A percentile compares a stretch with the other conserved stretches of the same genome.
phyloP scores from a whole-genome alignment of 2,329 filamentous ascomycete genomes.

The Tolypocladium tundrense region DNA sequence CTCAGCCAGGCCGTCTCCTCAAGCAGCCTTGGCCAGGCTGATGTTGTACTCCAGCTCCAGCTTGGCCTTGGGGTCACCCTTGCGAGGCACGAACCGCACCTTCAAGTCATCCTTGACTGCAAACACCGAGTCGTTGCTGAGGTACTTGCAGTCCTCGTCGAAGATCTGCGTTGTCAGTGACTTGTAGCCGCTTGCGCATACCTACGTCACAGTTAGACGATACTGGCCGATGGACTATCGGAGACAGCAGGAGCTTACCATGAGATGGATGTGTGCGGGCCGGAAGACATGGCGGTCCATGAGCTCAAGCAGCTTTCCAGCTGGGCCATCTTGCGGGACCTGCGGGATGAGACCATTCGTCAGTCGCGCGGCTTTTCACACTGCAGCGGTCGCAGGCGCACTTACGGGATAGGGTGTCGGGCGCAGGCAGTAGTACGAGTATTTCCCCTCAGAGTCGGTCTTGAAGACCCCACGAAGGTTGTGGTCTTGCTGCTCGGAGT shows the following conservation, averaged over 20 bases:
- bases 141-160: constrained; percentile 53
- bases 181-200: constrained; percentile 48
- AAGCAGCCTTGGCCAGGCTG: constrained; percentile 22
- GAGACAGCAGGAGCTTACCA: constrained; percentile 21
- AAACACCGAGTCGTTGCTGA: constrained; percentile 42
- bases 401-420: constrained; percentile 44
- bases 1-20: background rate
- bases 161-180: constrained; percentile 67
- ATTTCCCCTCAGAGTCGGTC: constrained; percentile 55
- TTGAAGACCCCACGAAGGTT: constrained; percentile 65
- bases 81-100: constrained; percentile 28
- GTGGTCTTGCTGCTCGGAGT: constrained; percentile 57
- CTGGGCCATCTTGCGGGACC: constrained; percentile 40
- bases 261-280: constrained; percentile 51
- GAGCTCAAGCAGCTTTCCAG: constrained; percentile 37
- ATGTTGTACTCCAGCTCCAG: constrained; percentile 56
- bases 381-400: background rate
- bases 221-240: background rate
- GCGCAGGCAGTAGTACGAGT: constrained; percentile 50
- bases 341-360: background rate
- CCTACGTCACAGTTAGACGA: constrained; percentile 9
- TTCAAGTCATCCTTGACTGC: constrained; percentile 42
- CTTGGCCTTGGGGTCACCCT: constrained; percentile 33
- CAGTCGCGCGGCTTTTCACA: background rate
- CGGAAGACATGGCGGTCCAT: constrained; percentile 47